Evolutionary conservation across 2,329 filamentous ascomycete species (phyloP).

Genomic region (Saccharata proteae): DNA sequence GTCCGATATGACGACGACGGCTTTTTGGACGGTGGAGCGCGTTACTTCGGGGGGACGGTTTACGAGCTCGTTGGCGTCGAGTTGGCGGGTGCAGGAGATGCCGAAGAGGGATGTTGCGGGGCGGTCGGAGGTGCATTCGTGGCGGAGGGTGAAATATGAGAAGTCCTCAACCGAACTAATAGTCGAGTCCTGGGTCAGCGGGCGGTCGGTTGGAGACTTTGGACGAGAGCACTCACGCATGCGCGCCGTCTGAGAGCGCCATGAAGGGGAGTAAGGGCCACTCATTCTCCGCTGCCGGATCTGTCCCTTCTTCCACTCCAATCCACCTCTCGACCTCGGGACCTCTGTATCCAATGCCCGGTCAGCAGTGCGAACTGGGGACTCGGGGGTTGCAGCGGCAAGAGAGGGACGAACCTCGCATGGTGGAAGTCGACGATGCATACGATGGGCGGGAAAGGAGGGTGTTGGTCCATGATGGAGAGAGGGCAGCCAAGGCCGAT

Average conservation of each 20-base stretch:
- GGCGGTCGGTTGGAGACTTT: conserved; percentile 3
- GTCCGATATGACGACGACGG: conserved; percentile 88
- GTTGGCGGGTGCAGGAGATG: conserved; percentile 86
- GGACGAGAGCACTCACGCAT: conserved; percentile 52
- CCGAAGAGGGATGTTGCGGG: conserved; percentile 81
- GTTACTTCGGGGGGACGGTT: conserved; percentile 81
- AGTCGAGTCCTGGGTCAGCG: not conserved
- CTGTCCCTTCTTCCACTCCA: conserved; percentile 58
- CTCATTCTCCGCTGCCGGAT: conserved; percentile 73
- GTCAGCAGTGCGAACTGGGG: conserved; percentile 4
- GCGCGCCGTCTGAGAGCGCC: conserved; percentile 89
- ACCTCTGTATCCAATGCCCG: conserved; percentile 49
- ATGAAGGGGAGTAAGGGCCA: conserved; percentile 93
- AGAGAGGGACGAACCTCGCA: conserved; percentile 25
- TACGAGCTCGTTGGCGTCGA: conserved; percentile 66
- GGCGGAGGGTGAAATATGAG: conserved; percentile 89
- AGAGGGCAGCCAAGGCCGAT: too few relatives aligned
- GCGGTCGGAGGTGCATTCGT: conserved; percentile 30
- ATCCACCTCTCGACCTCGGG: conserved; percentile 94
- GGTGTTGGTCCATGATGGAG: conserved; percentile 7
- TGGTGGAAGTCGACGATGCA: conserved; percentile 44
- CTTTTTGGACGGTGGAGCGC: conserved; percentile 95
- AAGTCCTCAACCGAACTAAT: conserved; percentile 81
- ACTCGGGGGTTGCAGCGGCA: not conserved
- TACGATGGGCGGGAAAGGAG: conserved; percentile 33